Evolutionary conservation across 2,329 filamentous ascomycete genomes (phyloP).

Genomic region (Plectosphaerella sp.): DNA sequence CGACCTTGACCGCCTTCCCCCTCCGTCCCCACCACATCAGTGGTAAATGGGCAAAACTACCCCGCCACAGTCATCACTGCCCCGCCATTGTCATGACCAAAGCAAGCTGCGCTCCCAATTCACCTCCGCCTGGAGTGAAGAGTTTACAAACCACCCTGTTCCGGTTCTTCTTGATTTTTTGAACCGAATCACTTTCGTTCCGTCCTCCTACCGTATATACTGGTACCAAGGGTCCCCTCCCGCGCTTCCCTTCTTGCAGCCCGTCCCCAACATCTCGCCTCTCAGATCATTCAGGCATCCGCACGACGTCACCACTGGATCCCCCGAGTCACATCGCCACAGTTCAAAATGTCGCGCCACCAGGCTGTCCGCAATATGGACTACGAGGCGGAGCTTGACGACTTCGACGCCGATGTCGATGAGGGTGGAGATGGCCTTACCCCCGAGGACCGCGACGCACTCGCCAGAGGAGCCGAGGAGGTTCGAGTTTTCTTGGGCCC

Average conservation of each 20-base stretch:
- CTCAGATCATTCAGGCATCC: background rate
- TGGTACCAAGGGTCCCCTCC: too few relatives aligned
- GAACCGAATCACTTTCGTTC: background rate
- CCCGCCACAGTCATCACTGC: conserved; percentile 1
- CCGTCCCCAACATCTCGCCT: background rate
- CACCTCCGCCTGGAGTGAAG: too few relatives aligned
- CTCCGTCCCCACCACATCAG: too few relatives aligned
- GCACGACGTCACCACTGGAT: too few relatives aligned
- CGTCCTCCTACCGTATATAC: too few relatives aligned
- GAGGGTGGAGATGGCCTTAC: conserved; percentile 42
- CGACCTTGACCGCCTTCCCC: conserved; percentile 8
- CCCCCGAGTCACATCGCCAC: background rate
- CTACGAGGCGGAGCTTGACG: conserved; percentile 35
- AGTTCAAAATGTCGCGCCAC: conserved; percentile 38
- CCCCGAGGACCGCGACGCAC: conserved; percentile 40
- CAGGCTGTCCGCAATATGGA: conserved; percentile 42
- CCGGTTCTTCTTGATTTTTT: background rate
- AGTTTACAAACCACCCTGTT: background rate
- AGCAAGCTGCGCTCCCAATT: conserved; percentile 1
- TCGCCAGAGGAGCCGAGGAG: conserved; percentile 62
- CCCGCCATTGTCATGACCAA: conserved; percentile 8
- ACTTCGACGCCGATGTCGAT: conserved; percentile 39
- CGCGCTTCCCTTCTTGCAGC: background rate
- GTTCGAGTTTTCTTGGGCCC: conserved; percentile 63
- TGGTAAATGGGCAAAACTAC: background rate